Evolutionary conservation across 73 alveolate genomes (phyloP), one percentile per base, ranked within the genome.

Genomic region (Paramecium biaurelia): DNA sequence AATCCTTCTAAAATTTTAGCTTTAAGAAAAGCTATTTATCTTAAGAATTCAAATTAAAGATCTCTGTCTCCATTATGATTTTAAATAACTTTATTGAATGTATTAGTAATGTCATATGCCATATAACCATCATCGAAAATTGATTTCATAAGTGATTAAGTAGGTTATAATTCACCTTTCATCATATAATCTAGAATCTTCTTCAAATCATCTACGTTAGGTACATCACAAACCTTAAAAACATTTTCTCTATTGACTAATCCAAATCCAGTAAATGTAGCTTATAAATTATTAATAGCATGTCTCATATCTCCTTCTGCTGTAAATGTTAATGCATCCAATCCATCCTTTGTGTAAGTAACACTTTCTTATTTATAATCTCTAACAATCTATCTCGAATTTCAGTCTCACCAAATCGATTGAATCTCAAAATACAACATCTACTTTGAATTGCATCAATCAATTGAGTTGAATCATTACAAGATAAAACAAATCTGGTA

Each of bases 221-320:
- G 99, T 49, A 94, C 94, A 92, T 98, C 99, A 93, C 99, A 97
- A 28, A 98, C 99, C 85, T 96, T 95, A 85, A 96, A 98, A 30
- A 98, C 99, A 93, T 97, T 97, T 43, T 98, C 99, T 89, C 95
- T 95, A 92, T 93, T 95, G 34, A 98, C 97, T 57, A 92, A 88
- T 2, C 96, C 96, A 93, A 94, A 96, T 3, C 99, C 99, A 35
- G 99, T 98, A 58, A 70, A 92, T 20, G 99, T 97, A 21, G 99
- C 99, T 93, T 99, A 97, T 15, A 98, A 93, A 79, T 99, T 99
- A 93, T 99, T 99, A 43, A 99, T 93, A 8, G 99, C 99, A 57
- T 97, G 96, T 94, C 99, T 96, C 99, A 99, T 99, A 94, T 99
- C 99, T 11, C 99, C 99, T 85, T 98, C 99, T 10, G 98, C 98